Base-by-base conservation (phyloP, 2,329 filamentous ascomycete species). In the Diaporthe caulivora region DNA sequence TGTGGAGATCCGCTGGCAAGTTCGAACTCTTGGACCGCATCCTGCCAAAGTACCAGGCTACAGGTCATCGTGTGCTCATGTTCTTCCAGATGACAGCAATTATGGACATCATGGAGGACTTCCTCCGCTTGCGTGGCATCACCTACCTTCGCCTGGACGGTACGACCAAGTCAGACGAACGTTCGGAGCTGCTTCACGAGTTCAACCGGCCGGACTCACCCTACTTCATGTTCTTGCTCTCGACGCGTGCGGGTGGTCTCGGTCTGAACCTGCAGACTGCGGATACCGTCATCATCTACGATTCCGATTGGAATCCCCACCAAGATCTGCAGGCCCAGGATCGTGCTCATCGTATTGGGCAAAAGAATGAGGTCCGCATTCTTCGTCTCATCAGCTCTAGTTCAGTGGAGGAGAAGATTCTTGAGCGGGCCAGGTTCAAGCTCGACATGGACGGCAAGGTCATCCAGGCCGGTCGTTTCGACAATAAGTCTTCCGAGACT, bases 21-120 rank as follows among this genome's bases (percentile, higher is more conserved):
- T 99, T 99, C 79, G 97, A 99, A 85, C 88, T 99, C 40, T 88
- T 99, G 34, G 97, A 99, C 82, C 90, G 97, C 68, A 88, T 99
- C 75, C 83, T 99, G 76, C 97, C 97, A 60, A 99, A 99, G 84
- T 98, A 99, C 83, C 91, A 94, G 78, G 92, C 90, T 3, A 95
- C 94, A 1, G 95, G 95, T 21, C 97, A 99, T 90, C 93, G 97
- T 83, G 95, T 98, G 37, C 88, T 99, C 82, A 98, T 99, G 94
- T 99, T 99, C 90, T 99, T 99, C 89, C 97, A 99, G 83, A 99
- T 99, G 97, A 99, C 97, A 5, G 95, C 97, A 75, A 99, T 99
- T 81, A 99, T 99, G 97, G 98, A 99, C 84, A 99, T 99, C 80
- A 98, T 99, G 97, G 97, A 99, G 79, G 97, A 99, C 82, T 99